A percentile compares a stretch with the other conserved stretches of the same genome.
Conservation (phyloP, 176 grass and related monocot genomes). For the Tuctoria greenei region DNA sequence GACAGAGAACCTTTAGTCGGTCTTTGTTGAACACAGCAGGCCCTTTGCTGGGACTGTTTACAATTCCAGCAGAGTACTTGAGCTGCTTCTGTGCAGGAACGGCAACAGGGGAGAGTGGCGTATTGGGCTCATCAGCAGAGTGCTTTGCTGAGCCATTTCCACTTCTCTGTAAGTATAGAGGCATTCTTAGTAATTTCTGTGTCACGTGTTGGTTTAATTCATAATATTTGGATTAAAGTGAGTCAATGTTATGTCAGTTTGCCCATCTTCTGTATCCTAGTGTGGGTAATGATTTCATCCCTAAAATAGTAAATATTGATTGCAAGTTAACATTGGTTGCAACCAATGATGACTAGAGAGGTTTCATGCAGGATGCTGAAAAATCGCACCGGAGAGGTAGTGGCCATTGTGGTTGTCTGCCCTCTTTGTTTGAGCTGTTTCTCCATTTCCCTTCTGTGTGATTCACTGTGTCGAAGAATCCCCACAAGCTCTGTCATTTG, state of each 20-base stretch:
- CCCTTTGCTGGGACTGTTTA: slow-evolving; percentile 76
- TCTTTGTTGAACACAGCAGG: slow-evolving; percentile 57
- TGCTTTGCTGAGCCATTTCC: slow-evolving; percentile 73
- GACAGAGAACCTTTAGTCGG: slow-evolving; percentile 65
- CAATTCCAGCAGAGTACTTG: slow-evolving; percentile 93
- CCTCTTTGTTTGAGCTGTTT: slow-evolving; percentile 80
- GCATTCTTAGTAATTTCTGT: slow-evolving; percentile 1
- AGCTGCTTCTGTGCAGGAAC: slow-evolving; percentile 97
- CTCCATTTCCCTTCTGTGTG: slow-evolving; percentile 76
- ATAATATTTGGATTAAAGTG: slow-evolving; percentile 1
- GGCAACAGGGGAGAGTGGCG: slow-evolving; percentile 74
- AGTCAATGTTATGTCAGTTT: neutral
- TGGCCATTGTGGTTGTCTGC: slow-evolving; percentile 54
- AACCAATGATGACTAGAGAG: neutral
- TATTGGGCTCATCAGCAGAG: slow-evolving; percentile 59
- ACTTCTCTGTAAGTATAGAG: slow-evolving; percentile 53
- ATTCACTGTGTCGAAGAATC: slow-evolving; percentile 84
- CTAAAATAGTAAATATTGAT: neutral
- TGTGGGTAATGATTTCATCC: neutral
- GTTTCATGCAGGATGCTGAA: slow-evolving; percentile 7
- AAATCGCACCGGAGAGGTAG: slow-evolving; percentile 61
- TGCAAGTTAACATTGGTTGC: neutral
- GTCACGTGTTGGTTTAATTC: neutral
- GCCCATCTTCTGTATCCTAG: neutral
- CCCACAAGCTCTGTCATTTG: slow-evolving; percentile 84